Evolutionary conservation across 2,329 filamentous ascomycete species (phyloP).

Genomic region (Thielaviopsis musarum): DNA sequence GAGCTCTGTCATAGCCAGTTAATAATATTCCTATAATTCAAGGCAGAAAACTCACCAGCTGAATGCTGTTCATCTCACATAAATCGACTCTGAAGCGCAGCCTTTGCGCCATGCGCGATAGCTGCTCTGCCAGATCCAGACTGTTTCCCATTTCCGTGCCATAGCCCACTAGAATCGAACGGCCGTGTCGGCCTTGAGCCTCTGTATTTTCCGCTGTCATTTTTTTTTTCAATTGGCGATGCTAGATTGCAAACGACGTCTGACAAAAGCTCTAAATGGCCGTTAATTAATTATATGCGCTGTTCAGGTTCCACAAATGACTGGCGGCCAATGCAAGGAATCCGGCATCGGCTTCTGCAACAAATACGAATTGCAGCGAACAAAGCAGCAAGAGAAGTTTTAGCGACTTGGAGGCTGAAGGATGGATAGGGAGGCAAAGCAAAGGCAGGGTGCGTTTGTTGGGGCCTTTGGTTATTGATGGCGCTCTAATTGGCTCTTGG

Average conservation of each 20-base stretch:
- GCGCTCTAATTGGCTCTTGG: no score
- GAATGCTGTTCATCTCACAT: slow-evolving; percentile 58
- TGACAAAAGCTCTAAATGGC: neutral
- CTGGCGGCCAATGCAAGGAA: neutral
- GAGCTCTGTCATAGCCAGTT: slow-evolving; percentile 24
- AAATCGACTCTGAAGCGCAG: slow-evolving; percentile 63
- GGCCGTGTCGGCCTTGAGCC: neutral
- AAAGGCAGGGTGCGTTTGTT: neutral
- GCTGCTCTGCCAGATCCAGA: slow-evolving; percentile 76
- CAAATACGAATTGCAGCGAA: no score
- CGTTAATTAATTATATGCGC: no score
- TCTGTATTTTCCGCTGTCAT: neutral
- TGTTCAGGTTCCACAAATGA: neutral
- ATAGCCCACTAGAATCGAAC: slow-evolving; percentile 58
- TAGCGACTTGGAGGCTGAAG: no score
- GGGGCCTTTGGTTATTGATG: no score
- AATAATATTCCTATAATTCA: neutral
- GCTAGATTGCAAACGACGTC: neutral
- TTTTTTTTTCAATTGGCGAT: neutral
- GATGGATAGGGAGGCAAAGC: no score
- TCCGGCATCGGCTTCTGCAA: neutral
- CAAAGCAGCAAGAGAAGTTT: no score
- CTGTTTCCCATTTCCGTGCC: slow-evolving; percentile 92
- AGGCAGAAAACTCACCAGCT: slow-evolving; percentile 42
- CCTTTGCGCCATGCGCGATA: slow-evolving; percentile 57